Evolutionary conservation across 2,329 filamentous ascomycete genomes (phyloP).

Genomic region (Alternaria hordeiaustralica): DNA sequence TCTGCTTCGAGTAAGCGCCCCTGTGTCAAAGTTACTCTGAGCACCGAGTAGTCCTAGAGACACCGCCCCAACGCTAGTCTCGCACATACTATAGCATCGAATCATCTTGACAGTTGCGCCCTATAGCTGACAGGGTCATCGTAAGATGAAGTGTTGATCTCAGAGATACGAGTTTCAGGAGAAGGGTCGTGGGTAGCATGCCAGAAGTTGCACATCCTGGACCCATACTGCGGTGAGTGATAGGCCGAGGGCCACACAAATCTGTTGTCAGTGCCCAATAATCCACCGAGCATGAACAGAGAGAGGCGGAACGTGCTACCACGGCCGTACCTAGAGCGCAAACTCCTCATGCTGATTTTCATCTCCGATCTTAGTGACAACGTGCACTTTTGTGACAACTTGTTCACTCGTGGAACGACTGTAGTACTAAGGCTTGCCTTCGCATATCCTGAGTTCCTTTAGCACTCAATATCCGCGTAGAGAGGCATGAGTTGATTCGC

Average conservation of each 20-base stretch:
- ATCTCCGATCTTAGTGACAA: not conserved
- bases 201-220: not conserved
- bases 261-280: not conserved
- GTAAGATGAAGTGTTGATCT: not conserved
- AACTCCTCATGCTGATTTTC: not conserved
- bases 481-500: not conserved
- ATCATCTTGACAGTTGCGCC: not conserved
- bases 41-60: not conserved
- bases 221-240: not conserved
- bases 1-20: not conserved
- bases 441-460: not conserved
- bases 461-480: not conserved
- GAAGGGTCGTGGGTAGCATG: not conserved
- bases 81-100: not conserved
- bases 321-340: not conserved
- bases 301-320: not conserved
- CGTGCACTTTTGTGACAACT: not conserved
- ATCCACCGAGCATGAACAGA: not conserved
- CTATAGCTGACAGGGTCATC: not conserved
- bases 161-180: constrained; percentile 1
- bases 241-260: not conserved
- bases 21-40: not conserved
- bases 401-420: not conserved
- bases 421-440: not conserved
- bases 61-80: not conserved